Percentiles rank a stretch among this genome's conserved stretches.
These are phyloP conservation scores for Stropharia rugosoannulata DNA, from an alignment of 768 basidiomycete species.

Conservation along the genomic window DNA sequence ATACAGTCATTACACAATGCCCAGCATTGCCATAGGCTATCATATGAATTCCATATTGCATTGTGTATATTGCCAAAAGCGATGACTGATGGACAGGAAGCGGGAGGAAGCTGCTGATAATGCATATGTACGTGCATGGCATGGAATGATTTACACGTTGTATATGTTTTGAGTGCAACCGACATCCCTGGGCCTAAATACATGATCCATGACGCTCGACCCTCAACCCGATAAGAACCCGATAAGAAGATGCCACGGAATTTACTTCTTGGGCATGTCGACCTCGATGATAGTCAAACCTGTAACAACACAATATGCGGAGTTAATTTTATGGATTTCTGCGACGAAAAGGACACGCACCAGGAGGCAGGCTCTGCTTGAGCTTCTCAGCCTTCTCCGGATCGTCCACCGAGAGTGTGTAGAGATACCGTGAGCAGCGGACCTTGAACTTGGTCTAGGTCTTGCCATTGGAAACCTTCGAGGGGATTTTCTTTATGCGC, in stretches of 20 bases:
- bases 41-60: no score
- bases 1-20: constrained; percentile 21
- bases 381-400: no score
- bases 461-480: no score
- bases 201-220: no score
- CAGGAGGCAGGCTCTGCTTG: no score
- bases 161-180: constrained; percentile 29
- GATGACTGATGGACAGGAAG: constrained; percentile 4
- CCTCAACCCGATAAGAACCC: constrained; percentile 22
- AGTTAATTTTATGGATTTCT: neutral
- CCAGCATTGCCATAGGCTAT: no score
- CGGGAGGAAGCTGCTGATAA: constrained; percentile 3
- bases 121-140: constrained; percentile 17
- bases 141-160: constrained; percentile 29
- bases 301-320: constrained; percentile 23
- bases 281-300: constrained; percentile 75
- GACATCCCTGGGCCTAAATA: constrained; percentile 18
- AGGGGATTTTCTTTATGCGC: no score
- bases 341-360: no score
- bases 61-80: no score
- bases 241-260: constrained; percentile 12
- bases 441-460: no score
- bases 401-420: no score
- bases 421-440: no score
- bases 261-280: constrained; percentile 71